phyloP scores from a whole-genome alignment of 2,329 filamentous ascomycete genomes.

The Alternaria conjuncta region DNA sequence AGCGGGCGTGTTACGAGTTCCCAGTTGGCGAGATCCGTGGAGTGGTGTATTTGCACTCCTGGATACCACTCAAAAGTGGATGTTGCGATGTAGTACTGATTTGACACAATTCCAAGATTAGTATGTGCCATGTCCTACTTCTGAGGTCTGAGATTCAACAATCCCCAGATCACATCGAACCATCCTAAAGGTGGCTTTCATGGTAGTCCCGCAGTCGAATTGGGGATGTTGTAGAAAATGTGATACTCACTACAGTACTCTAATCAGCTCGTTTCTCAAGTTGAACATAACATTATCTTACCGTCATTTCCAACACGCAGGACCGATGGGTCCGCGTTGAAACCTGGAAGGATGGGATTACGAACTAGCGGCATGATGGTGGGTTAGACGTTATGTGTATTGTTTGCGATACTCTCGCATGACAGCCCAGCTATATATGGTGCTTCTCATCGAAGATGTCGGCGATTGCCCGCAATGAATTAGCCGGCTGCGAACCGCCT shows the following conservation, averaged over 20 bases:
- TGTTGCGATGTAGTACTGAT: slow-evolving; percentile 63
- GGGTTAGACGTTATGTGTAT: neutral
- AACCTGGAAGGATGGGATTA: slow-evolving; percentile 65
- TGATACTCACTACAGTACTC: slow-evolving; percentile 1
- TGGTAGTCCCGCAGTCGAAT: neutral
- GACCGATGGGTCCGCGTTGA: slow-evolving; percentile 68
- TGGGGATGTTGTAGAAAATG: neutral
- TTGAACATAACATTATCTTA: slow-evolving; percentile 3
- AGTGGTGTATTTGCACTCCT: slow-evolving; percentile 61
- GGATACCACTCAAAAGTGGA: slow-evolving; percentile 70
- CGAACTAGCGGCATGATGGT: slow-evolving; percentile 42
- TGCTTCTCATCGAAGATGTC: neutral
- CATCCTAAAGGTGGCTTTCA: neutral
- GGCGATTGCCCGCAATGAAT: slow-evolving; percentile 2
- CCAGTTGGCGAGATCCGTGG: slow-evolving; percentile 61
- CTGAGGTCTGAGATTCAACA: neutral
- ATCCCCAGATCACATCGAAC: neutral
- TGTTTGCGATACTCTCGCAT: neutral
- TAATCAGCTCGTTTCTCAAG: slow-evolving; percentile 3
- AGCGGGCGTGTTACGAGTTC: slow-evolving; percentile 61
- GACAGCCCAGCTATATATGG: neutral
- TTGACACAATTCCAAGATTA: neutral
- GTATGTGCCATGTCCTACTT: neutral
- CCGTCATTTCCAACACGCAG: slow-evolving; percentile 55
- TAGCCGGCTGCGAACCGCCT: slow-evolving; percentile 8